phyloP scores from a whole-genome alignment of 1,284 basidiomycete species.

The Neolentinus lepideus region DNA sequence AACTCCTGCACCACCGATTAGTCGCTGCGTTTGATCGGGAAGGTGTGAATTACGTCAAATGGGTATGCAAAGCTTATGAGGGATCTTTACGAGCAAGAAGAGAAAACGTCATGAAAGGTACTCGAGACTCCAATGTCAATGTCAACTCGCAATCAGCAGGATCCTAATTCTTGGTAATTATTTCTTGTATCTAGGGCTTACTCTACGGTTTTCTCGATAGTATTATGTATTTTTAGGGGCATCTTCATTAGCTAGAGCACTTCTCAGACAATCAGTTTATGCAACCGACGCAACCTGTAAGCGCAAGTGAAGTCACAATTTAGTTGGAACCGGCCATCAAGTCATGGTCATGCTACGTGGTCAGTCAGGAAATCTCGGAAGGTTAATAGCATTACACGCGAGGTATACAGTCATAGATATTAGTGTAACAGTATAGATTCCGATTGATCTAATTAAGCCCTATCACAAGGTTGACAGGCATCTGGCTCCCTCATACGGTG shows the following conservation, averaged over 20 bases:
- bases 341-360: no score
- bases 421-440: neutral
- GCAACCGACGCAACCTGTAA: no score
- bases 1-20: constrained; percentile 58
- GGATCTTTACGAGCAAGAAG: constrained; percentile 53
- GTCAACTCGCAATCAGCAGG: no score
- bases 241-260: no score
- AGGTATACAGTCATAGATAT: neutral
- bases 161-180: no score
- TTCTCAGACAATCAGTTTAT: no score
- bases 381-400: neutral
- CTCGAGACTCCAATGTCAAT: neutral
- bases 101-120: constrained; percentile 25
- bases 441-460: neutral
- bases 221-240: no score
- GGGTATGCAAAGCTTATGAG: constrained; percentile 59
- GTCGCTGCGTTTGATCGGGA: constrained; percentile 32
- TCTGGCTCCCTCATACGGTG: neutral
- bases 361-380: no score
- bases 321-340: no score
- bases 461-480: neutral
- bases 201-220: no score
- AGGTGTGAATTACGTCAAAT: constrained; percentile 57
- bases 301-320: no score
- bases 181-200: no score